Base-by-base conservation (phyloP, 768 basidiomycete genomes). In the Kwoniella sp. region DNA sequence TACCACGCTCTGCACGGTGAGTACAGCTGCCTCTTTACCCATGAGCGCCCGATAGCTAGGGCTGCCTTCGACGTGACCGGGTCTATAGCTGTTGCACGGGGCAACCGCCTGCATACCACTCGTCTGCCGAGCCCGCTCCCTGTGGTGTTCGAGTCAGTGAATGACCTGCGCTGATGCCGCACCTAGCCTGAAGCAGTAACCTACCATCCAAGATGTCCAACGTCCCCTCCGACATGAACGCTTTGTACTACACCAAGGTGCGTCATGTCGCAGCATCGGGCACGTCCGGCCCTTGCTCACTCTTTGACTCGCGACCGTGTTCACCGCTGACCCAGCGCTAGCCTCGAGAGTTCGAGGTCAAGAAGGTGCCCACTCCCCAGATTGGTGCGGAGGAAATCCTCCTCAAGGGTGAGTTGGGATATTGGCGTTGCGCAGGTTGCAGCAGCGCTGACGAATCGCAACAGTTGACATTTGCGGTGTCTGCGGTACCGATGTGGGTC, bases 231-330 rank as follows among this genome's bases (percentile, higher is more conserved):
- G 59, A 65, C 46, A 88, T 88, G 86, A 81, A 82, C 73, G 86
- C 86, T 15, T 75, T 87, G 60, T 87, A 80, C 77, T 88, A 87
- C 76, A 79, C 79, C 64, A 78, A 78, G 57, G 86, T 86, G 60
- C 34, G 76, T 67, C 26, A 51, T 22, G 34, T 15, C 5, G 7
- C 15, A 5, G 34, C 34, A 7, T 36, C 5, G 19, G 5, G 6
- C 15, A 36, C 5, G 19, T n/a, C 34, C 19, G 19, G 15, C 15
- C 14, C 5, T 36, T 19, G 34, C 34, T 36, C 15, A 36, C 14
- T 36, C 34, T 6, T 19, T 36, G 34, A 15, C 34, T 14, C 15
- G 6, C 34, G 15, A 36, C n/a, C n/a, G n/a, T n/a, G n/a, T n/a
- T n/a, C n/a, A n/a, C n/a, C n/a, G n/a, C n/a, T n/a, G n/a, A n/a